Conservation (phyloP, 108 stramenopile genomes). For the Fragilariopsis cylindrus region DNA sequence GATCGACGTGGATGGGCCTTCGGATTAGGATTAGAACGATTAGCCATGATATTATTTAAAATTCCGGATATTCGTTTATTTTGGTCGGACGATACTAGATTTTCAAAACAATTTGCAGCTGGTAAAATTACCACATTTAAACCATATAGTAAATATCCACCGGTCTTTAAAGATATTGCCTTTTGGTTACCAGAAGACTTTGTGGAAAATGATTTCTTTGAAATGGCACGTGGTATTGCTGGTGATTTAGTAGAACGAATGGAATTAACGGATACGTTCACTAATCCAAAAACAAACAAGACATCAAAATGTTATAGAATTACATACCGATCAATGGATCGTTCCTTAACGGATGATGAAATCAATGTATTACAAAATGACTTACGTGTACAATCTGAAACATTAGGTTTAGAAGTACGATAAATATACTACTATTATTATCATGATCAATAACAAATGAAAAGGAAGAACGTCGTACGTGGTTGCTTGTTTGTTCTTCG, state of each 20-base stretch:
- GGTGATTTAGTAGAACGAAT: constrained; percentile 94
- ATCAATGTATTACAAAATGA: constrained; percentile 89
- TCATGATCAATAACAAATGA: neutral
- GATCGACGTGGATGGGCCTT: constrained; percentile 88
- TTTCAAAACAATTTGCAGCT: constrained; percentile 81
- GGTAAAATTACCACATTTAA: constrained; percentile 82
- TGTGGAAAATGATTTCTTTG: constrained; percentile 89
- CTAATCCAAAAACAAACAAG: constrained; percentile 88
- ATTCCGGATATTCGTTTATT: constrained; percentile 99
- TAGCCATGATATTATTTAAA: constrained; percentile 95
- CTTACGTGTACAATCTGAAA: constrained; percentile 40
- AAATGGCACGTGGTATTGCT: constrained; percentile 85
- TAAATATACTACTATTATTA: neutral
- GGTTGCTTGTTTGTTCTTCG: no score
- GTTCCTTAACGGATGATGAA: constrained; percentile 95
- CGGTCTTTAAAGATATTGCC: constrained; percentile 92
- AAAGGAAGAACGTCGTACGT: neutral
- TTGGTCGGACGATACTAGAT: constrained; percentile 92
- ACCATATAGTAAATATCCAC: constrained; percentile 94
- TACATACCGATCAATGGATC: constrained; percentile 95
- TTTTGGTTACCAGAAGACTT: constrained; percentile 79
- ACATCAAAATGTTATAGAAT: constrained; percentile 89
- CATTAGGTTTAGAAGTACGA: constrained; percentile 8
- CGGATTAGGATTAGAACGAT: constrained; percentile 93
- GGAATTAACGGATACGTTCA: constrained; percentile 89